Evolutionary conservation across 805 yeast species (phyloP).

Genomic region (Hanseniaspora clermontiae): DNA sequence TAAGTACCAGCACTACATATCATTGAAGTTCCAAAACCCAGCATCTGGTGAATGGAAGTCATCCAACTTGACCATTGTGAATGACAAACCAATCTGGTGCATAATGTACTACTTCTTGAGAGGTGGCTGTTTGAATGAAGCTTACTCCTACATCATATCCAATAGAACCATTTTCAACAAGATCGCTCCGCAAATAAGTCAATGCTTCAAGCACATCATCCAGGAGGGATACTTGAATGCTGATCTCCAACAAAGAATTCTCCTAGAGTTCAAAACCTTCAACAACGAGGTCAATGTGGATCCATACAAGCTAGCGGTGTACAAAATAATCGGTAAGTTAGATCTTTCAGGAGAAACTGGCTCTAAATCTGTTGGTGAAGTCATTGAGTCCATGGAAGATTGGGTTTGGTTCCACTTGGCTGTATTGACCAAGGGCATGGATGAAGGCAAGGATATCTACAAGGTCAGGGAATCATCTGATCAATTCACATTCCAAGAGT

Average conservation of each 20-base stretch:
- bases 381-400: conserved; percentile 74
- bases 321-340: conserved; percentile 87
- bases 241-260: conserved; percentile 56
- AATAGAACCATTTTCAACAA: conserved; percentile 66
- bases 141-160: conserved; percentile 50
- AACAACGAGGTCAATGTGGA: conserved; percentile 58
- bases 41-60: conserved; percentile 37
- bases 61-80: conserved; percentile 50
- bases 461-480: conserved; percentile 31
- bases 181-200: conserved; percentile 72
- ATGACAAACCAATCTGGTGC: conserved; percentile 92
- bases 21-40: conserved; percentile 34
- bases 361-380: conserved; percentile 47
- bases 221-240: conserved; percentile 44
- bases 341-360: conserved; percentile 29
- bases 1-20: conserved; percentile 54
- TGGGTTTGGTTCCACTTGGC: conserved; percentile 92
- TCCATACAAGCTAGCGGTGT: conserved; percentile 81
- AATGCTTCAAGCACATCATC: conserved; percentile 60
- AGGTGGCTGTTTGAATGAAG: conserved; percentile 71
- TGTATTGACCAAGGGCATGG: conserved; percentile 49
- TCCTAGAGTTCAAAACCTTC: conserved; percentile 73
- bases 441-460: conserved; percentile 38
- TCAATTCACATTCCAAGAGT: conserved; percentile 55
- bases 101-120: conserved; percentile 70